A percentile compares a stretch with the other conserved stretches of the same genome.
These are phyloP conservation scores for Elsinoe batatas DNA, from an alignment of 2,329 filamentous ascomycete species.

Conservation along the genomic window DNA sequence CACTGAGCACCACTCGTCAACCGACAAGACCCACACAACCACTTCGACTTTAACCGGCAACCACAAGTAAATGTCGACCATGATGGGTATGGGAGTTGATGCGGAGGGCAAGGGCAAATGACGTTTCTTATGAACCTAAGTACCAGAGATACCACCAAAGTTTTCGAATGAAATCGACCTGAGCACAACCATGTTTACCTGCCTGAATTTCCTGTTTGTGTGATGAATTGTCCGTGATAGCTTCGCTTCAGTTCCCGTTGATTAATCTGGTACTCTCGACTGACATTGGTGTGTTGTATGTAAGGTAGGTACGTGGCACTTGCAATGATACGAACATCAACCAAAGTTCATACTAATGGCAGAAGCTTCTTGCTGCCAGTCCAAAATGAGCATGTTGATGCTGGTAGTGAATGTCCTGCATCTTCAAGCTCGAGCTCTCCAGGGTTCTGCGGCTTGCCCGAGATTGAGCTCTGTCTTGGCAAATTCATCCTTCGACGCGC, in stretches of 20 bases:
- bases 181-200: neutral
- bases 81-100: neutral
- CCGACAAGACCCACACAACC: neutral
- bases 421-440: neutral
- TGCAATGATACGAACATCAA: too few species aligned
- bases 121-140: constrained; percentile 6
- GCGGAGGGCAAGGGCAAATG: neutral
- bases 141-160: constrained; percentile 8
- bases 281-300: too few species aligned
- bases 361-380: too few species aligned
- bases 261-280: too few species aligned
- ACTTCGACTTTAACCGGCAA: constrained; percentile 4
- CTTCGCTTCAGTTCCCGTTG: neutral
- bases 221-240: neutral
- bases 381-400: too few species aligned
- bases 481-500: neutral
- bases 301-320: too few species aligned
- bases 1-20: constrained; percentile 1
- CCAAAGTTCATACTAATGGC: too few species aligned
- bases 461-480: neutral
- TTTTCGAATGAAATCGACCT: neutral
- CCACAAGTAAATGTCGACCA: neutral
- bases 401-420: too few species aligned
- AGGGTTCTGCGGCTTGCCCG: neutral
- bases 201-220: neutral